phyloP scores from a whole-genome alignment of 805 yeast genomes.

The Cyberlindnera amylophila region DNA sequence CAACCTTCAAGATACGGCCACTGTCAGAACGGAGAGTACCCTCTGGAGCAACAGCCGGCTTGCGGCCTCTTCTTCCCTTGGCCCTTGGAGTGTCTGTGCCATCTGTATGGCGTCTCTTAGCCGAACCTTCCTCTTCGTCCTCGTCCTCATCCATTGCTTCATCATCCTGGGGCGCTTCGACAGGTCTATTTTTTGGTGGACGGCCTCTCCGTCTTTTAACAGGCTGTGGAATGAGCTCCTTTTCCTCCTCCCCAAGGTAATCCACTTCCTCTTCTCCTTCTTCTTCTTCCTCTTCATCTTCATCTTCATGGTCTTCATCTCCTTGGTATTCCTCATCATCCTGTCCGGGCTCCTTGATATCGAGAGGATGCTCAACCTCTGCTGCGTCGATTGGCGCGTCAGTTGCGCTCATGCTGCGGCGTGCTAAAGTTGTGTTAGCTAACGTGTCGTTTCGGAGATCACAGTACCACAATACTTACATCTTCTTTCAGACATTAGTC shows the following conservation, averaged over 20 bases:
- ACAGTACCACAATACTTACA: not conserved
- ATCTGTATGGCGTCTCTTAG: slow-evolving; percentile 9
- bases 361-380: not conserved
- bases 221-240: slow-evolving; percentile 2
- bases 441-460: not conserved
- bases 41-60: slow-evolving; percentile 30
- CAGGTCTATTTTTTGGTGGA: slow-evolving; percentile 12
- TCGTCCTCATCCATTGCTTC: slow-evolving; percentile 27
- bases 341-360: not conserved
- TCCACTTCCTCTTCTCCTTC: slow-evolving; percentile 7
- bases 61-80: slow-evolving; percentile 40
- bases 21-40: slow-evolving; percentile 51
- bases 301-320: not conserved
- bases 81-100: slow-evolving; percentile 11
- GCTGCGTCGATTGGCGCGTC: not conserved
- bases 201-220: slow-evolving; percentile 26
- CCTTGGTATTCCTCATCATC: not conserved
- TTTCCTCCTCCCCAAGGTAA: slow-evolving; percentile 1
- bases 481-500: not conserved
- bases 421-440: not conserved
- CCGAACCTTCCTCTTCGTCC: slow-evolving; percentile 7
- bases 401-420: not conserved
- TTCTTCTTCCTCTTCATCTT: slow-evolving; percentile 1
- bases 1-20: slow-evolving; percentile 61
- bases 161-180: slow-evolving; percentile 24